Evolutionary conservation across 2,329 filamentous ascomycete genomes (phyloP), one percentile per base, ranked within the genome.

Genomic region (Septoria linicola): DNA sequence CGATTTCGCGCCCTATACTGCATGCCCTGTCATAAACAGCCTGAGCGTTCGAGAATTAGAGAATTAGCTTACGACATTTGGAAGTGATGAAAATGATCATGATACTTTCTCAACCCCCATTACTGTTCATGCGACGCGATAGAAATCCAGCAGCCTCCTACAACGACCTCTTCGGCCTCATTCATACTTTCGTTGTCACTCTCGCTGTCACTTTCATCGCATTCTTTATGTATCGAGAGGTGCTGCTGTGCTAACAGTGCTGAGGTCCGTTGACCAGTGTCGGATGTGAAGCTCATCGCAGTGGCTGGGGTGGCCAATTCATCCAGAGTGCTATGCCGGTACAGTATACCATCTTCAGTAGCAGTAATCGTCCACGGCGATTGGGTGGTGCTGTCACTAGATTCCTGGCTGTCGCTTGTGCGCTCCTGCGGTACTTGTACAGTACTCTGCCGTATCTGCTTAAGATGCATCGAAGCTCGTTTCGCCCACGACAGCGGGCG

Each of bases 61-160:
- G n/a, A n/a, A n/a, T n/a, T n/a, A n/a, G n/a, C n/a, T n/a, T n/a
- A n/a, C n/a, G n/a, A n/a, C n/a, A n/a, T n/a, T n/a, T n/a, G n/a
- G n/a, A n/a, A n/a, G n/a, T n/a, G n/a, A n/a, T n/a, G n/a, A n/a
- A n/a, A n/a, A n/a, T n/a, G n/a, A n/a, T n/a, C n/a, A n/a, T n/a
- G n/a, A n/a, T n/a, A n/a, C n/a, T n/a, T n/a, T n/a, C n/a, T 21
- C n/a, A 27, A n/a, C 37, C 16, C 31, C 14, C 16, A 27, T 27
- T 20, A 49, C 31, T 49, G 47, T 17, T 43, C 40, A 17, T 49
- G 30, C 31, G 30, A 42, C 3, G 47, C 47, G 14, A 49, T 14
- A 10, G 39, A 27, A 8, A 43, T 31, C 39, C 31, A 43, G 23
- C 47, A 49, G 8, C 39, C 32, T 30, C 32, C 47, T 7, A 49